A percentile compares a stretch with the other conserved stretches of the same genome.
Conservation (phyloP, 768 basidiomycete species). For the button mushroom (Agaricus bisporus) region DNA sequence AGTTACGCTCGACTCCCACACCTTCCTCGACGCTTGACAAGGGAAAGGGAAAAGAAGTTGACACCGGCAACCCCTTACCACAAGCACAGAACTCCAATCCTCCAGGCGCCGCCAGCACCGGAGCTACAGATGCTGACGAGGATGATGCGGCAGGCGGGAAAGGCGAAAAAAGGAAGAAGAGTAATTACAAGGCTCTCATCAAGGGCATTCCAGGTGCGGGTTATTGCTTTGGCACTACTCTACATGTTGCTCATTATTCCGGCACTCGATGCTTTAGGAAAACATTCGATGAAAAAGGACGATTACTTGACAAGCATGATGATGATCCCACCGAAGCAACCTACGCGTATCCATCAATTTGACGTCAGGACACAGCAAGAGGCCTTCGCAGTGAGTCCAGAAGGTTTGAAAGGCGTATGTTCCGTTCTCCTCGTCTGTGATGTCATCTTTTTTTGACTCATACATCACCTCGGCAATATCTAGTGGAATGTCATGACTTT, state of each 20-base stretch:
- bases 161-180: constrained; percentile 70
- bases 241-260: constrained; percentile 7
- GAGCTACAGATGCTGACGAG: constrained; percentile 38
- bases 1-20: constrained; percentile 8
- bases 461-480: not conserved
- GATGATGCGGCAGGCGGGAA: constrained; percentile 50
- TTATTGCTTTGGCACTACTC: constrained; percentile 1
- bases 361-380: constrained; percentile 64
- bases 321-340: constrained; percentile 66
- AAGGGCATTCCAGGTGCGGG: constrained; percentile 66
- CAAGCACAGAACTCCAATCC: constrained; percentile 6
- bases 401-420: constrained; percentile 69
- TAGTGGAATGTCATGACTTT: constrained; percentile 67
- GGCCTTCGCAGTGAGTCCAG: constrained; percentile 67
- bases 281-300: constrained; percentile 79
- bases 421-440: constrained; percentile 10
- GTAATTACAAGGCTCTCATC: constrained; percentile 71
- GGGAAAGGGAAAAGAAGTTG: constrained; percentile 45
- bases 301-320: constrained; percentile 63
- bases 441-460: constrained; percentile 2
- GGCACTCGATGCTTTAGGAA: constrained; percentile 36
- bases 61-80: constrained; percentile 16
- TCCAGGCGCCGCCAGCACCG: constrained; percentile 28
- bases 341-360: constrained; percentile 54
- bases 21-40: constrained; percentile 26